Conservation (phyloP, 805 yeast genomes). For the Lipomyces yamadae region DNA sequence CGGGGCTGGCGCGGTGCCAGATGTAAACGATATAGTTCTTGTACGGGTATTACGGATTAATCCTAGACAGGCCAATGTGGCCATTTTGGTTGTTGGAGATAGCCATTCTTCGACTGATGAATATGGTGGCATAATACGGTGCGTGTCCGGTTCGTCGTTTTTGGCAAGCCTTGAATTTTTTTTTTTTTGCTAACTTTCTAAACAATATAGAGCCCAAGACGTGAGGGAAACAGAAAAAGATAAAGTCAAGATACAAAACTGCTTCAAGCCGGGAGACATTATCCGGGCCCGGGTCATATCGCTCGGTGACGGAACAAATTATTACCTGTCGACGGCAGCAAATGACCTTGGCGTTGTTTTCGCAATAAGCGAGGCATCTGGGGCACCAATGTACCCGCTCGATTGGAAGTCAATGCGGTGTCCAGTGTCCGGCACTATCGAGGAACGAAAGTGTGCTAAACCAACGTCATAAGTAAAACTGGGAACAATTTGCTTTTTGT, state of each 20-base stretch:
- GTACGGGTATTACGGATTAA: constrained; percentile 73
- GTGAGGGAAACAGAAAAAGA: constrained; percentile 91
- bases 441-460: constrained; percentile 88
- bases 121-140: constrained; percentile 40
- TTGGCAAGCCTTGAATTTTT: neutral
- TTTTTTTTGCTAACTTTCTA: neutral
- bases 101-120: constrained; percentile 34
- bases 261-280: constrained; percentile 91
- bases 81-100: constrained; percentile 71
- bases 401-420: constrained; percentile 97
- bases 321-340: constrained; percentile 84
- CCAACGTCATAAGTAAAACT: constrained; percentile 49
- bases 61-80: constrained; percentile 74
- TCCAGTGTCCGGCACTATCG: constrained; percentile 72
- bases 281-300: constrained; percentile 77
- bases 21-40: constrained; percentile 81
- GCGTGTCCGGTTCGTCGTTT: constrained; percentile 5
- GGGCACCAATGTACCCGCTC: constrained; percentile 79
- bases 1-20: constrained; percentile 56
- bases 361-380: constrained; percentile 72
- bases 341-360: constrained; percentile 94
- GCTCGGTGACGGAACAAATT: constrained; percentile 91
- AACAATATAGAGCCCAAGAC: constrained; percentile 68
- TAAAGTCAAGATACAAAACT: constrained; percentile 73
- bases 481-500: neutral